Evolutionary conservation across 148 eudicot species (phyloP).

Genomic region (Rhododendron mucronatum): DNA sequence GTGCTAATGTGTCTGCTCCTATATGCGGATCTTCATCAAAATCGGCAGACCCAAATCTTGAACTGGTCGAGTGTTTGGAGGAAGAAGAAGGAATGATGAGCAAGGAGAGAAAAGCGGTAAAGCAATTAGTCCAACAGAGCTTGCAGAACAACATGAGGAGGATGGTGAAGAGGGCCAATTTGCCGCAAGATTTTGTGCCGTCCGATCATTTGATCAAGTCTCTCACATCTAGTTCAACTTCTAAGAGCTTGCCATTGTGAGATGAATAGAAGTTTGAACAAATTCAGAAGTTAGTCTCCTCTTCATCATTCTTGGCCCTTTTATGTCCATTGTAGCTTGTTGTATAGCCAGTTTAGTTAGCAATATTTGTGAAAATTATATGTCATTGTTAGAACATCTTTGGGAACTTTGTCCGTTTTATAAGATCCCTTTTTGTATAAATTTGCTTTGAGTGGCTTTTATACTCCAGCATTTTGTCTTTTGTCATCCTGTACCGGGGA

Average conservation of each 20-base stretch:
- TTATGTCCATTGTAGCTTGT: constrained; percentile 1
- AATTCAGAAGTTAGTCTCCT: constrained; percentile 15
- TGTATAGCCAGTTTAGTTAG: neutral
- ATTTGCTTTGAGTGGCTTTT: neutral
- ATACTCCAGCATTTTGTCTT: neutral
- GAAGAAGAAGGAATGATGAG: constrained; percentile 57
- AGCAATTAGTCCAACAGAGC: constrained; percentile 79
- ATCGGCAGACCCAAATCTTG: constrained; percentile 18
- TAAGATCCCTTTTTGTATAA: neutral
- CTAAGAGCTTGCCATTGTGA: constrained; percentile 89
- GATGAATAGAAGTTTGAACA: neutral
- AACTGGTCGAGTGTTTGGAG: constrained; percentile 17
- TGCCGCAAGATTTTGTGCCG: constrained; percentile 76
- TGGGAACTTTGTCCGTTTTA: neutral
- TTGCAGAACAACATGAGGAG: constrained; percentile 79
- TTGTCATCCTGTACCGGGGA: neutral
- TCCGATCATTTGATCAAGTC: constrained; percentile 66
- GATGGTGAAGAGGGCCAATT: constrained; percentile 78
- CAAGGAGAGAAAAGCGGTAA: constrained; percentile 78
- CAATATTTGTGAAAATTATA: neutral
- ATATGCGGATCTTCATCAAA: constrained; percentile 43
- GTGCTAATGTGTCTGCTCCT: constrained; percentile 57
- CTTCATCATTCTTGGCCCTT: neutral
- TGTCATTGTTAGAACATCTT: neutral
- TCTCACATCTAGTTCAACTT: constrained; percentile 55